phyloP scores from a whole-genome alignment of 495 filamentous ascomycete species.

The Aspergillus affinis region DNA sequence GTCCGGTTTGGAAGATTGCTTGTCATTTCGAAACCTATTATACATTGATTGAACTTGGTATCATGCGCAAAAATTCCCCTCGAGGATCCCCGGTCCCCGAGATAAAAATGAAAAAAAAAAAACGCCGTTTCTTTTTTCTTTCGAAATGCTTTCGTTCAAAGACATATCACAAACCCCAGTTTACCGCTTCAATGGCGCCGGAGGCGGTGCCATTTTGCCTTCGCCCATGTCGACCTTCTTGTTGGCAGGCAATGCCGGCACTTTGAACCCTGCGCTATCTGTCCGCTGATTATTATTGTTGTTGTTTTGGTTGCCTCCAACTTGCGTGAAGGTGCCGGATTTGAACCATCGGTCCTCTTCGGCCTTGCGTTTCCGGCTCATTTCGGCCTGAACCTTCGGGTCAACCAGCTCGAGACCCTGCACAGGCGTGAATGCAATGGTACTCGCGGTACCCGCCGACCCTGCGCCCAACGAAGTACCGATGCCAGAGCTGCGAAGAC shows the following conservation, averaged over 20 bases:
- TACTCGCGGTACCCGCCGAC: conserved; percentile 73
- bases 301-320: conserved; percentile 53
- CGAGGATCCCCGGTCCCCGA: background rate
- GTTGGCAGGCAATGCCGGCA: conserved; percentile 46
- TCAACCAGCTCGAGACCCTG: conserved; percentile 96
- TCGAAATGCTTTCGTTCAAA: background rate
- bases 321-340: conserved; percentile 91
- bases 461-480: conserved; percentile 57
- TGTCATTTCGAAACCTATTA: background rate
- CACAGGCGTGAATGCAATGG: conserved; percentile 88
- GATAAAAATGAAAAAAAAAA: background rate
- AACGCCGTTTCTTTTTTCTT: background rate
- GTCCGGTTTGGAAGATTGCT: background rate
- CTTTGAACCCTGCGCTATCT: conserved; percentile 50
- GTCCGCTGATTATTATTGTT: conserved; percentile 19
- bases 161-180: conserved; percentile 7
- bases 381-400: conserved; percentile 79
- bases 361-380: conserved; percentile 83
- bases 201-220: conserved; percentile 46
- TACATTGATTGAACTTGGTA: background rate
- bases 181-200: conserved; percentile 30
- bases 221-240: conserved; percentile 46
- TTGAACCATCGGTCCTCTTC: conserved; percentile 97
- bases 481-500: conserved; percentile 73
- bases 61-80: background rate